Evolutionary conservation across 2,329 filamentous ascomycete species (phyloP), one percentile per base, ranked within the genome.

Genomic region (Ascochyta fabae): DNA sequence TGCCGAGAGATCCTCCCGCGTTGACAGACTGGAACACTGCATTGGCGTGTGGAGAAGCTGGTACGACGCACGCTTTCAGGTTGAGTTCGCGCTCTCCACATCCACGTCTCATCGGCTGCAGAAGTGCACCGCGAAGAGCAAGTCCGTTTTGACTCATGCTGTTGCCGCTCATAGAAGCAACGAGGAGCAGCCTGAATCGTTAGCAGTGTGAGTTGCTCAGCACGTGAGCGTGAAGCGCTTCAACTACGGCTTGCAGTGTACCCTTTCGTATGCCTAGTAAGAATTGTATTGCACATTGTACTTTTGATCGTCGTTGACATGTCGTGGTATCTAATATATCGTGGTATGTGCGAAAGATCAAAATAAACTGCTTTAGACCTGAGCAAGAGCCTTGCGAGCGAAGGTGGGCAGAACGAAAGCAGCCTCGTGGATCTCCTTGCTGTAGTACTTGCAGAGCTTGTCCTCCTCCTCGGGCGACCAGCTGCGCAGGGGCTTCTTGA

Each of bases 401-500:
- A 98, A 99, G 75, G 86, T 97, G 60, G 95, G 95, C 75, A 99
- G 84, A 61, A 98, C 80, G 78, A 98, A 99, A 77, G 88, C 88
- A 60, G 95, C 94, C 83, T 92, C 89, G 85, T 99, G 95, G 75
- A 99, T 94, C 75, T 96, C 91, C 75, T 91, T 85, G 83, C 92
- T 98, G 86, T 99, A 99, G 88, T 99, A 99, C 77, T 86, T 86
- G 90, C 92, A 96, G 71, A 94, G 83, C 79, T 91, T 88, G 74
- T 91, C 88, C 86, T 99, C 95, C 80, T 98, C 92, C 80, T 96
- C 93, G 63, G 84, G 76, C 62, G 86, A 83, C 89, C 92, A 96
- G 70, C 80, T 83, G 74, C 95, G 89, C 60, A 97, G 75, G 49
- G 95, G 95, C 79, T 88, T 90, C 78, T 86, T 91, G 75, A 98